A percentile compares a stretch with the other conserved stretches of the same genome.
phyloP scores from a whole-genome alignment of 768 basidiomycete genomes.

The Gelatoporia subvermispora region DNA sequence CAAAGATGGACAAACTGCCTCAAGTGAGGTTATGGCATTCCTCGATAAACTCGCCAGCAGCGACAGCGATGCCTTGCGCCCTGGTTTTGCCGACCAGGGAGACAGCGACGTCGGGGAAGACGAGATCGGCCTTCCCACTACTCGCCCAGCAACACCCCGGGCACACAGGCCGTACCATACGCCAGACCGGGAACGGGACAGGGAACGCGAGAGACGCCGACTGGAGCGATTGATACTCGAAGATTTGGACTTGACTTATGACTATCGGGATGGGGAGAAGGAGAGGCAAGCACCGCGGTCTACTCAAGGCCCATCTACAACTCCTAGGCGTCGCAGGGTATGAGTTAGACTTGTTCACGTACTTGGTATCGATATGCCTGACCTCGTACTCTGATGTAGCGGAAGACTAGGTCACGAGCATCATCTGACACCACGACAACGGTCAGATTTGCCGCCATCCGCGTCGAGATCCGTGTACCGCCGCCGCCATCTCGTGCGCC shows the following conservation, averaged over 20 bases:
- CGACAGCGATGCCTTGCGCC: not conserved
- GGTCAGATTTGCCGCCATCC: slow-evolving; percentile 50
- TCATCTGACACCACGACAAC: slow-evolving; percentile 15
- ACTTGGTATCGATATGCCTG: not conserved
- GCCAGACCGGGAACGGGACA: slow-evolving; percentile 14
- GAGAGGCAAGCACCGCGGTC: not conserved
- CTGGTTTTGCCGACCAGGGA: not conserved
- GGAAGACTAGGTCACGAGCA: not conserved
- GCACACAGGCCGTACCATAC: slow-evolving; percentile 3
- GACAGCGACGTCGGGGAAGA: slow-evolving; percentile 8
- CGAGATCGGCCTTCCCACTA: slow-evolving; percentile 30
- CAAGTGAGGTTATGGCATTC: slow-evolving; percentile 39
- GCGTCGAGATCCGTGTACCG: slow-evolving; percentile 65
- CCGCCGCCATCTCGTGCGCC: slow-evolving; percentile 41
- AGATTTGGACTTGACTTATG: slow-evolving; percentile 51
- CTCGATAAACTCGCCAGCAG: slow-evolving; percentile 36
- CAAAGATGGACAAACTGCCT: slow-evolving; percentile 20
- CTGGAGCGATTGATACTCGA: slow-evolving; percentile 51
- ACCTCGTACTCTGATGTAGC: not conserved
- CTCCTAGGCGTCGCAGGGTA: slow-evolving; percentile 8
- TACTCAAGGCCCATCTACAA: not conserved
- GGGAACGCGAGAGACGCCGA: slow-evolving; percentile 34
- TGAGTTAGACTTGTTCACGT: not conserved
- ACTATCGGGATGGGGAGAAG: slow-evolving; percentile 30
- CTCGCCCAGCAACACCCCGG: slow-evolving; percentile 35